Base-by-base conservation (phyloP, 2,329 filamentous ascomycete species). In the Fusarium zealandicum region DNA sequence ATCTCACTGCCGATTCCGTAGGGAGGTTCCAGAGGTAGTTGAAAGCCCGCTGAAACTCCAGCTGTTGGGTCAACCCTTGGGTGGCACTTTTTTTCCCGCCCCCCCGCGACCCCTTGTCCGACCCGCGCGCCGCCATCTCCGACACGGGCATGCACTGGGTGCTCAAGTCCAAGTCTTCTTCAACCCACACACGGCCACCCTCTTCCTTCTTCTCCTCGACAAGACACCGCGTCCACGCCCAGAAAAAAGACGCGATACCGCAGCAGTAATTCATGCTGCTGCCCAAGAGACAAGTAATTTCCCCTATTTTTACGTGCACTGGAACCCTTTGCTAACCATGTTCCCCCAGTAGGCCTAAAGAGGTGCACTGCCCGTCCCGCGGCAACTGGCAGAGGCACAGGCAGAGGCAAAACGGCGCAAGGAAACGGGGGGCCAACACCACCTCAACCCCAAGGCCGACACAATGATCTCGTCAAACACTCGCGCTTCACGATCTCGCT, bases 401-500 rank as follows among this genome's bases (percentile, higher is more conserved):
- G 32, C 39, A 51, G 48, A 50, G 22, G 22, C 22, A 37, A 50
- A 41, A 41, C 28, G 54, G 42, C 51, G 42, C 51, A 41, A 52
- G 37, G 32, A 43, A 47, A 57, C 50, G 54, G 54, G 49, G 51
- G 54, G 59, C 28, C 32, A 53, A 44, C 51, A 22, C 35, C 17
- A 31, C 46, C 51, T 13, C 14, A 14, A 27, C 55, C 59, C 59
- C 45, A 47, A 36, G 45, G 42, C 51, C 39, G 50, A 51, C 63
- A 65, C 51, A 55, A 76, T 75, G 68, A 74, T 76, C 55, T 74
- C 78, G 35, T 72, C 76, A 57, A 78, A 73, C 66, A 79, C 77
- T 59, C 75, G 80, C 72, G 73, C 79, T 50, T 76, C 80, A 63
- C 78, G 82, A 72, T 84, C 82, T 72, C 81, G 82, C 48, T 82